Percentiles rank a stretch among this genome's conserved stretches.
Conservation (phyloP, 2,329 filamentous ascomycete genomes). For the Aspergillus sp. region DNA sequence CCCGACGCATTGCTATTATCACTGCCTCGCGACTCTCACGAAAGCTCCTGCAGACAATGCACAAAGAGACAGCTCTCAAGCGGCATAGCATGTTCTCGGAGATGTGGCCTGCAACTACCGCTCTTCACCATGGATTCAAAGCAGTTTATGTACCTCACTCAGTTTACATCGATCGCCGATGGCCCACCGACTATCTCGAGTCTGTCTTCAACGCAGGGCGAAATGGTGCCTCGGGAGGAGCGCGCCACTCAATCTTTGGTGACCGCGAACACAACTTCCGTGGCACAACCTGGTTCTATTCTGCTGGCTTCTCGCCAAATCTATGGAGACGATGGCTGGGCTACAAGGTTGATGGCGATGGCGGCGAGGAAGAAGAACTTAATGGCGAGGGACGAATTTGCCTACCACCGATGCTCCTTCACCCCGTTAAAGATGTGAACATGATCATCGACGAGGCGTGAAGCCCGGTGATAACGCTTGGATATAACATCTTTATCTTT, state of each 20-base stretch:
- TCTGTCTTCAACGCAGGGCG: constrained; percentile 76
- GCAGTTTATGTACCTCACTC: constrained; percentile 89
- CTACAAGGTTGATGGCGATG: constrained; percentile 73
- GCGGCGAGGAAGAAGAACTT: constrained; percentile 73
- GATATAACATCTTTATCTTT: neutral
- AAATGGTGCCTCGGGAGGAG: constrained; percentile 73
- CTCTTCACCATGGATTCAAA: constrained; percentile 89
- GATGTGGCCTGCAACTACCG: constrained; percentile 90
- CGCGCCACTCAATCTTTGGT: constrained; percentile 71
- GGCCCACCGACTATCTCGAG: constrained; percentile 77
- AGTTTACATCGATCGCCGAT: constrained; percentile 80
- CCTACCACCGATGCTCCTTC: constrained; percentile 81
- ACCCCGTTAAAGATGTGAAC: constrained; percentile 80
- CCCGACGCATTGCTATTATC: constrained; percentile 83
- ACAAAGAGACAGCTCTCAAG: constrained; percentile 79
- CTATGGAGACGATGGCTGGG: constrained; percentile 86
- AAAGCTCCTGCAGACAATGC: constrained; percentile 80
- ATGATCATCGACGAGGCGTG: constrained; percentile 44
- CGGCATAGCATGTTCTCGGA: constrained; percentile 92
- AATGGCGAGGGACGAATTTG: constrained; percentile 84
- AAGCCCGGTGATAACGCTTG: neutral
- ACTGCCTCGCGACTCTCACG: constrained; percentile 82
- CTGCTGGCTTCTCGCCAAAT: constrained; percentile 76
- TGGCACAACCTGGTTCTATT: constrained; percentile 90
- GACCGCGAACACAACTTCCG: constrained; percentile 86